These are phyloP conservation scores for Globomyces pollinis-pini DNA, from an alignment of 192 early-diverging fungal genomes.

Conservation along the genomic window DNA sequence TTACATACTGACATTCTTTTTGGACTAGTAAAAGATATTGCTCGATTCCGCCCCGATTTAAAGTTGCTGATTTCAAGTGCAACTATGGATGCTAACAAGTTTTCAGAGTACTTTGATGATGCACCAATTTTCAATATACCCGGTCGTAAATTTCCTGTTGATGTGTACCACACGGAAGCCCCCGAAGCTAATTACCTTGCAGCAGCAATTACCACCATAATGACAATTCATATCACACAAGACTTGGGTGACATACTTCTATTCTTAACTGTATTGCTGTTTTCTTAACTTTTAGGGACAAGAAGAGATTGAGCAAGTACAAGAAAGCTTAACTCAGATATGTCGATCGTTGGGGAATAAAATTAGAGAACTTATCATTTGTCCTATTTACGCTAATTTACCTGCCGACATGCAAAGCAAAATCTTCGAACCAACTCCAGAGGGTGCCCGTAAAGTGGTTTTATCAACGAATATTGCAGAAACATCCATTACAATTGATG, in stretches of 20 bases:
- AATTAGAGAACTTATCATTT: slow-evolving; percentile 71
- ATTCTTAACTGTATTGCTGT: slow-evolving; percentile 80
- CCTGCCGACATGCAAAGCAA: slow-evolving; percentile 91
- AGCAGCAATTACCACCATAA: slow-evolving; percentile 84
- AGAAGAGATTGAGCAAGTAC: slow-evolving; percentile 93
- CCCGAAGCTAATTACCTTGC: slow-evolving; percentile 96
- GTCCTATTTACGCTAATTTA: slow-evolving; percentile 90
- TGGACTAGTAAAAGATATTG: slow-evolving; percentile 94
- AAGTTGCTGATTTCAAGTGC: slow-evolving; percentile 95
- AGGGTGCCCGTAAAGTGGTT: slow-evolving; percentile 63
- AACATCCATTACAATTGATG: slow-evolving; percentile 97
- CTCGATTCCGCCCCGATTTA: slow-evolving; percentile 85
- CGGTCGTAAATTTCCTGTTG: slow-evolving; percentile 86
- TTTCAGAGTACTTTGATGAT: slow-evolving; percentile 90
- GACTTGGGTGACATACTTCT: slow-evolving; percentile 85
- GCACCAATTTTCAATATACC: slow-evolving; percentile 92
- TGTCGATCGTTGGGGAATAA: slow-evolving; percentile 74
- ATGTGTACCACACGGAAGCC: slow-evolving; percentile 89
- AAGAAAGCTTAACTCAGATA: slow-evolving; percentile 70
- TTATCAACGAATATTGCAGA: slow-evolving; percentile 99
- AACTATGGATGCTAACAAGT: slow-evolving; percentile 96
- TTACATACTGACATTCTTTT: slow-evolving; percentile 94
- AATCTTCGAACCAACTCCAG: slow-evolving; percentile 89
- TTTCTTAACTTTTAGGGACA: slow-evolving; percentile 53
- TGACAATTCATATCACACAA: slow-evolving; percentile 90